Percentiles rank a stretch among this genome's conserved stretches.
Conservation (phyloP, 495 filamentous ascomycete species). For the Trichoderma asperelloides region DNA sequence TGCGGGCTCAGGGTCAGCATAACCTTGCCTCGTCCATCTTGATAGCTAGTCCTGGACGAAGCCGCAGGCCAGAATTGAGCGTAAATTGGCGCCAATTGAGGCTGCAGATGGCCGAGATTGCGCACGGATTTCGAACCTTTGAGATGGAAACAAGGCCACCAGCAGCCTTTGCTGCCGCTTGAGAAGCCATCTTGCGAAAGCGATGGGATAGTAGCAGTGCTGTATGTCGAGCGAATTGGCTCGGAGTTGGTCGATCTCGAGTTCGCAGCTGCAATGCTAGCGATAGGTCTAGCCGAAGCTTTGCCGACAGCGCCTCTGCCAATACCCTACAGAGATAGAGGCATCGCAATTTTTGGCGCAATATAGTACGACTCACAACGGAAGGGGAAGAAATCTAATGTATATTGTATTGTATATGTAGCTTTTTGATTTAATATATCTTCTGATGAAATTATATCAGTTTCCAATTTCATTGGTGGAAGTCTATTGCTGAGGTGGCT, state of each 20-base stretch:
- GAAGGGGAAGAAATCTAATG: no score
- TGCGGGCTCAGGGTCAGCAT: conserved; percentile 26
- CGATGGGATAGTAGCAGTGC: conserved; percentile 1
- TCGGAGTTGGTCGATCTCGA: not conserved
- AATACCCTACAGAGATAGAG: not conserved
- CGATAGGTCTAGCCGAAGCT: conserved; percentile 15
- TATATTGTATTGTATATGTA: no score
- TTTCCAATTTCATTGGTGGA: no score
- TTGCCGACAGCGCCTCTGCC: not conserved
- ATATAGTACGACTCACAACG: no score
- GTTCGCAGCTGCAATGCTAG: not conserved
- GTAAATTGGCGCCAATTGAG: not conserved
- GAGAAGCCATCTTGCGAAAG: conserved; percentile 43
- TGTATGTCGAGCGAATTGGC: conserved; percentile 14
- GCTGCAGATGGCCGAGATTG: not conserved
- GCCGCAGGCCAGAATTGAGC: not conserved
- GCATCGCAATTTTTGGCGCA: no score
- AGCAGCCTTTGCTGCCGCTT: conserved; percentile 42
- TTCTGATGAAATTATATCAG: no score
- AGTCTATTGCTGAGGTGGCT: no score
- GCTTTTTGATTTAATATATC: no score
- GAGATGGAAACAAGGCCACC: conserved; percentile 36
- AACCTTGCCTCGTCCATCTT: no score
- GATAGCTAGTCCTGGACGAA: not conserved
- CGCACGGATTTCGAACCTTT: conserved; percentile 25